Percentiles rank a stretch among this genome's conserved stretches.
These are phyloP conservation scores for Trametes sp. DNA, from an alignment of 1,284 basidiomycete genomes.

Conservation along the genomic window DNA sequence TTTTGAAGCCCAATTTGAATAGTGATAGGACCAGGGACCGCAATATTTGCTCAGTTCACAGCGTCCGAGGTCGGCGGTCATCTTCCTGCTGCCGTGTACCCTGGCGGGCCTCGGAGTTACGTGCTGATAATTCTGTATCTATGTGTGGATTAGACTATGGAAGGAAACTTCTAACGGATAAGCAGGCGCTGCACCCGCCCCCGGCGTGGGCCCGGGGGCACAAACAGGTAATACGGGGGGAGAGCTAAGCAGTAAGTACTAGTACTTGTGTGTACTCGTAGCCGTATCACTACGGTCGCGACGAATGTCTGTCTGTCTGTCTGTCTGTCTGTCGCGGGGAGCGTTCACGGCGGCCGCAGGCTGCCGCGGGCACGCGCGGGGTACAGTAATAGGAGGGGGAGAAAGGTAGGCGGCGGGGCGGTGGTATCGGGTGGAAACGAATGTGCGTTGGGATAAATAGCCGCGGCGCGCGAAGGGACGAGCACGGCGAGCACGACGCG, in stretches of 20 bases:
- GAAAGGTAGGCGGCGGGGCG: not conserved
- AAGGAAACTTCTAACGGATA: not conserved
- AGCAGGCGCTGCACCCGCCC: not conserved
- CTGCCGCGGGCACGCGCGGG: too few species aligned
- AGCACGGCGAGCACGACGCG: not conserved
- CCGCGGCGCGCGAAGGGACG: not conserved
- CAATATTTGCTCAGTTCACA: too few species aligned
- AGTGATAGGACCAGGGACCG: too few species aligned
- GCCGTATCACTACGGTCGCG: not conserved
- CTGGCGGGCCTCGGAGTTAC: too few species aligned
- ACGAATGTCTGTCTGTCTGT: not conserved
- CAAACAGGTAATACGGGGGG: not conserved
- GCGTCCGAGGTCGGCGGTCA: too few species aligned
- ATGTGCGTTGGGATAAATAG: not conserved
- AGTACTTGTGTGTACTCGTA: not conserved
- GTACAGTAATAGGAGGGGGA: not conserved
- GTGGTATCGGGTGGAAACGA: not conserved
- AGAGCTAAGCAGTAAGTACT: not conserved
- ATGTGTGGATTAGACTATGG: constrained; percentile 7
- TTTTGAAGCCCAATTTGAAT: not conserved
- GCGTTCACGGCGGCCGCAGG: not conserved
- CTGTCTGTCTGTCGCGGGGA: not conserved
- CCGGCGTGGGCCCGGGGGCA: not conserved
- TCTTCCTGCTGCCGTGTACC: too few species aligned
- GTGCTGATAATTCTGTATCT: not conserved